A percentile compares a stretch with the other conserved stretches of the same genome.
Conservation (phyloP, 2,329 filamentous ascomycete species). For the Pleomassaria siparia region DNA sequence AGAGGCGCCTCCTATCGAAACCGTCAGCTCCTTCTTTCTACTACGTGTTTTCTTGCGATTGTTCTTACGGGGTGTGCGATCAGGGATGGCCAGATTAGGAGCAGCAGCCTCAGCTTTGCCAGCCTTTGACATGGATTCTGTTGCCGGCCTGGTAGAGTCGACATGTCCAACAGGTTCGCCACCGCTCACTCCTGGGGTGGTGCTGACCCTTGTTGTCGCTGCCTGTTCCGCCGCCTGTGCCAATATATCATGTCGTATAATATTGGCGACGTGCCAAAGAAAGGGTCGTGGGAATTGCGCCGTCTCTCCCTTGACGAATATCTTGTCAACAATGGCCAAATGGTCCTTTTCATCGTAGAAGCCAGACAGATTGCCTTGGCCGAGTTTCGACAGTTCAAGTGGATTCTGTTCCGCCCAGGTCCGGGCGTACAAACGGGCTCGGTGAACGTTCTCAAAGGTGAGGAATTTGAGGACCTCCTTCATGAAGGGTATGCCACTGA, state of each 20-base stretch:
- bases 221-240: conserved; percentile 4
- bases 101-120: too few species aligned
- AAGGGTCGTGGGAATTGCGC: conserved; percentile 26
- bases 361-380: conserved; percentile 15
- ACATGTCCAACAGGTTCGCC: neutral
- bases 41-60: conserved; percentile 1
- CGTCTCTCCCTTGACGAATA: conserved; percentile 31
- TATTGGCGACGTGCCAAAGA: conserved; percentile 30
- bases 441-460: conserved; percentile 21
- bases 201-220: conserved; percentile 3
- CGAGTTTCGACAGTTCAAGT: conserved; percentile 21
- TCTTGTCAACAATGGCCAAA: conserved; percentile 27
- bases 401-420: conserved; percentile 25
- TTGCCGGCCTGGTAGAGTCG: neutral
- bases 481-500: conserved; percentile 31
- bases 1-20: neutral
- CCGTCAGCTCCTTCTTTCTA: conserved; percentile 2
- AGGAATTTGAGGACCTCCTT: conserved; percentile 32
- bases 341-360: conserved; percentile 21
- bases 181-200: conserved; percentile 1
- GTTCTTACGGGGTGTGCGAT: conserved; percentile 6
- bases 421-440: conserved; percentile 20
- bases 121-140: neutral
- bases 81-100: too few species aligned
- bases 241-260: conserved; percentile 24